Conservation (phyloP, 306 rosid genomes). For the Lathyrus sativus region DNA sequence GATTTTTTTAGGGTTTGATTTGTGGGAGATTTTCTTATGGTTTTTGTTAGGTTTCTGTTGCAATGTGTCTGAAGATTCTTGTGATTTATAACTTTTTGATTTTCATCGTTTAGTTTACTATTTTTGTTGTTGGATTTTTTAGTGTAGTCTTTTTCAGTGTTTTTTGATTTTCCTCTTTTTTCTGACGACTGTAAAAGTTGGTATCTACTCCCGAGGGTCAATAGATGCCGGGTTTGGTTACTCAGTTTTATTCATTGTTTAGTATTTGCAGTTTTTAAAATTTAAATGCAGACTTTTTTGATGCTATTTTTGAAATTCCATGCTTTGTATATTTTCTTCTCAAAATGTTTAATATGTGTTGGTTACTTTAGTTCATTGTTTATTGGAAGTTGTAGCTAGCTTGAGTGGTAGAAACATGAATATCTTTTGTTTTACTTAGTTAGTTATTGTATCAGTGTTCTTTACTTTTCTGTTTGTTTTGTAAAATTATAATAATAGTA, state of each 20-base stretch:
- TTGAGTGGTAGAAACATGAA: too few relatives aligned
- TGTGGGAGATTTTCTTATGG: neutral
- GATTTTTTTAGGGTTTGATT: neutral
- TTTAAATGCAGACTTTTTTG: neutral
- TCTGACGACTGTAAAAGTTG: neutral
- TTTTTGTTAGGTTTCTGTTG: conserved; percentile 24
- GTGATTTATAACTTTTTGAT: neutral
- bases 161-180: neutral
- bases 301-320: neutral
- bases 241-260: neutral
- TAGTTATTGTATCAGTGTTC: too few relatives aligned
- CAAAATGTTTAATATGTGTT: too few relatives aligned
- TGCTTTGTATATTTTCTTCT: neutral
- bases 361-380: neutral
- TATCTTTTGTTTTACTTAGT: too few relatives aligned
- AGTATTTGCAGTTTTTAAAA: neutral
- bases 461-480: too few relatives aligned
- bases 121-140: neutral
- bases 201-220: too few relatives aligned
- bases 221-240: neutral
- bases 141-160: neutral
- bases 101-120: neutral
- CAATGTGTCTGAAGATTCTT: conserved; percentile 12
- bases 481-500: too few relatives aligned
- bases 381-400: neutral